Conservation (phyloP, 2,329 filamentous ascomycete species). For the Aspergillus viridinutans region DNA sequence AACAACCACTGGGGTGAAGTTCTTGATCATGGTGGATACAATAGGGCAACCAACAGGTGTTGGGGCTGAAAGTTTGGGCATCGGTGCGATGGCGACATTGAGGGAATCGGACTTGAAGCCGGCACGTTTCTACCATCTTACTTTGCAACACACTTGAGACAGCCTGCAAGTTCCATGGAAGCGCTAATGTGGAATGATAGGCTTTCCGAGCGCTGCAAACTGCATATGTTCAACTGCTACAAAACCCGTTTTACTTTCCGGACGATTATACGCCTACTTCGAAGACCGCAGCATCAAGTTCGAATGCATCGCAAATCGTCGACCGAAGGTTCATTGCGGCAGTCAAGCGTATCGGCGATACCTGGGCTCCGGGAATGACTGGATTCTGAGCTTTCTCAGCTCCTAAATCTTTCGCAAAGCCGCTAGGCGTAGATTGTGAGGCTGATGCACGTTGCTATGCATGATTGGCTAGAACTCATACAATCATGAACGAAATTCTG, state of each 20-base stretch:
- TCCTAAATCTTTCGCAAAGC: not conserved
- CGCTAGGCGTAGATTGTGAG: not conserved
- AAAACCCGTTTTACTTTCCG: constrained; percentile 93
- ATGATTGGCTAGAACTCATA: not conserved
- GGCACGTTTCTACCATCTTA: constrained; percentile 45
- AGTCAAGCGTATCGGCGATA: constrained; percentile 78
- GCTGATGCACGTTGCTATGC: too few species aligned
- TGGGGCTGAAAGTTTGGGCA: constrained; percentile 25
- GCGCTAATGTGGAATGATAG: constrained; percentile 33
- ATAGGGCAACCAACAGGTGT: constrained; percentile 58
- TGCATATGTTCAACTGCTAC: constrained; percentile 82
- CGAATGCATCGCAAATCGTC: constrained; percentile 63
- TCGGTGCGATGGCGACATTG: constrained; percentile 57
- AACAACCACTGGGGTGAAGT: constrained; percentile 89
- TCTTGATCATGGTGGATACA: constrained; percentile 89
- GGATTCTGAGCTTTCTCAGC: constrained; percentile 56
- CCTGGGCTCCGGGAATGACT: constrained; percentile 71
- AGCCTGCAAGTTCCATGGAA: not conserved
- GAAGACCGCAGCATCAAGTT: constrained; percentile 39
- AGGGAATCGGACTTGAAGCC: constrained; percentile 83
- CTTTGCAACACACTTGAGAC: constrained; percentile 1
- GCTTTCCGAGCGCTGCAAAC: constrained; percentile 87
- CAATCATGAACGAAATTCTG: not conserved
- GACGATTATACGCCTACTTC: constrained; percentile 69
- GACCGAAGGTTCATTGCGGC: constrained; percentile 77